Base-by-base conservation (phyloP, 2,329 filamentous ascomycete genomes). In the Coniochaeta pulveracea region DNA sequence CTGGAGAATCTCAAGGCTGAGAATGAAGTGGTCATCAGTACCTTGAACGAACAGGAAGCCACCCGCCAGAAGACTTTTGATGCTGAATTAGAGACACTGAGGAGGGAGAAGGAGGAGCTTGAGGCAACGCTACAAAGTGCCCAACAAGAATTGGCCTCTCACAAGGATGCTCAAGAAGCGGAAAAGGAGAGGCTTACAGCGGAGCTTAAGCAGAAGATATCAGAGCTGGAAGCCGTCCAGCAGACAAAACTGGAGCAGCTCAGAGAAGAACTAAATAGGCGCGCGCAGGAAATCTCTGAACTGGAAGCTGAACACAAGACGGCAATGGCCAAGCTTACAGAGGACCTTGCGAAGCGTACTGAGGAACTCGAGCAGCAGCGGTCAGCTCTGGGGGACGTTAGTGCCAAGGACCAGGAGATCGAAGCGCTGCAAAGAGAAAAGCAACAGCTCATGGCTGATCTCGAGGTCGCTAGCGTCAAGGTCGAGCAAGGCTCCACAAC, bases 61-160 rank as follows among this genome's bases (percentile, higher is more conserved):
- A 64, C 69, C 35, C 64, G 76, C 41, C 61, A 73, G 41, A 60
- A 64, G 46, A 61, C 61, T 26, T 52, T 79, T 2, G 67, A 73
- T 25, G 64, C 67, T 2, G n/a, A n/a, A n/a, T n/a, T n/a, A n/a
- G n/a, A n/a, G n/a, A n/a, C n/a, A n/a, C 52, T 80, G 29, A 66
- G 61, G 37, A 64, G 67, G 8, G 69, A 61, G 41, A 68, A 69
- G 5, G 68, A 75, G 55, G 71, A 72, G 45, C 48, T 79, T 8
- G 69, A 76, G 50, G 54, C 54, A 21, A 69, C 69, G 33, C 72
- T 73, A 57, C 67, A 62, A 34, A 58, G 56, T 31, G 61, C 63
- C 11, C 63, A 63, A 24, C 58, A 64, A 14, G 66, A 70, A 33
- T 56, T 61, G 39, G 61, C 69, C 19, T 51, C 62, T 16, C 62